phyloP scores from a whole-genome alignment of 345 rosid species.

The Citrus maxima region DNA sequence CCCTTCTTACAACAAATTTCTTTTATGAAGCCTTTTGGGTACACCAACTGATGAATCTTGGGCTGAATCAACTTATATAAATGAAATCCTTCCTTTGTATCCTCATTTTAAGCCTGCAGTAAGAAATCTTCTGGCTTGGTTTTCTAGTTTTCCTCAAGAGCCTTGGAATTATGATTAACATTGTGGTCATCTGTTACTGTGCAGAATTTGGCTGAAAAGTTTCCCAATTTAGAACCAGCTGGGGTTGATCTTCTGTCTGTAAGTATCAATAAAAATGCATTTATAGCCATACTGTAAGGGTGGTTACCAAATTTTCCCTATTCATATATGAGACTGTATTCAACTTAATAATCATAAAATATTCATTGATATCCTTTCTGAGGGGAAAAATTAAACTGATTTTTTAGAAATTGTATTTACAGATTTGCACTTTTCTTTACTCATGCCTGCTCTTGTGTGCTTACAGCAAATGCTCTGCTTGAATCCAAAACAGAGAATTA shows the following conservation, averaged over 20 bases:
- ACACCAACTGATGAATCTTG: not conserved
- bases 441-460: not conserved
- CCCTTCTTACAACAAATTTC: not conserved
- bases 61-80: not conserved
- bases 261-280: not conserved
- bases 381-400: not conserved
- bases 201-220: not conserved
- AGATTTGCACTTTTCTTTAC: not conserved
- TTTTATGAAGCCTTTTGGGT: slow-evolving; percentile 7
- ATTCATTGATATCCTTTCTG: not conserved
- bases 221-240: not conserved
- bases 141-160: not conserved
- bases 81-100: not conserved
- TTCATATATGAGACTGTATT: no score
- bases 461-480: not conserved
- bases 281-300: not conserved
- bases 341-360: not conserved
- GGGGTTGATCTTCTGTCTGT: slow-evolving; percentile 6
- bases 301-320: not conserved
- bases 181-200: not conserved
- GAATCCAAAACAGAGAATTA: not conserved
- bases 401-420: not conserved
- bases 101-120: not conserved
- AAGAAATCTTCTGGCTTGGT: not conserved
- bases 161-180: not conserved